phyloP scores from a whole-genome alignment of 352 stramenopile genomes.

The Phytophthora crassamura region DNA sequence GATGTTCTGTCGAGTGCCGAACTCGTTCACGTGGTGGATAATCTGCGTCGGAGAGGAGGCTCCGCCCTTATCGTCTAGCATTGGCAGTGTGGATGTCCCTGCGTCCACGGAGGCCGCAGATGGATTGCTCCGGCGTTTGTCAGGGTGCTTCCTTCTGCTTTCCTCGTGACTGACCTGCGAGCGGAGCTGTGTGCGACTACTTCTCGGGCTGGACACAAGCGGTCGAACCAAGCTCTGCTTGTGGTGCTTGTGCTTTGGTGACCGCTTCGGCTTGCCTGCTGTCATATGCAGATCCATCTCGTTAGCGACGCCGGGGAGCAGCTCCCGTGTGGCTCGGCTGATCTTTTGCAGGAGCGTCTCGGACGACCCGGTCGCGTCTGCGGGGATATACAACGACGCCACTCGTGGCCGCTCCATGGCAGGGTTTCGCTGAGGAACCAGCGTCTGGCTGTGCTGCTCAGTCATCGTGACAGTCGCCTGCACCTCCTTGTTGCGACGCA shows the following conservation, averaged over 20 bases:
- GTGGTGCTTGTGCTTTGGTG: conserved; percentile 21
- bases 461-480: conserved; percentile 61
- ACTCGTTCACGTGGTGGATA: conserved; percentile 74
- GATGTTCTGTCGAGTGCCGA: conserved; percentile 61
- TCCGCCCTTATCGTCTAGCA: conserved; percentile 23
- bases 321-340: conserved; percentile 47
- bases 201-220: conserved; percentile 31
- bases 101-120: conserved; percentile 5
- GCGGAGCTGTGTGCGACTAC: conserved; percentile 34
- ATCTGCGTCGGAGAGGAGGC: conserved; percentile 40
- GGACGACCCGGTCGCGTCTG: conserved; percentile 33
- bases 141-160: conserved; percentile 19
- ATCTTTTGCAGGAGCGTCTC: conserved; percentile 70
- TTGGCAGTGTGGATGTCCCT: conserved; percentile 18
- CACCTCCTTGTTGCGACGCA: conserved; percentile 58
- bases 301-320: conserved; percentile 54
- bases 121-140: conserved; percentile 10
- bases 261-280: conserved; percentile 13
- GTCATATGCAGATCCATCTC: conserved; percentile 41
- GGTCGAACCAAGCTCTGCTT: conserved; percentile 26
- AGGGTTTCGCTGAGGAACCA: conserved; percentile 70
- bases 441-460: conserved; percentile 56
- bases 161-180: conserved; percentile 28
- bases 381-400: conserved; percentile 51
- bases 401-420: conserved; percentile 66